Conservation (phyloP, 108 stramenopile genomes). For the Cyclotella atomus region DNA sequence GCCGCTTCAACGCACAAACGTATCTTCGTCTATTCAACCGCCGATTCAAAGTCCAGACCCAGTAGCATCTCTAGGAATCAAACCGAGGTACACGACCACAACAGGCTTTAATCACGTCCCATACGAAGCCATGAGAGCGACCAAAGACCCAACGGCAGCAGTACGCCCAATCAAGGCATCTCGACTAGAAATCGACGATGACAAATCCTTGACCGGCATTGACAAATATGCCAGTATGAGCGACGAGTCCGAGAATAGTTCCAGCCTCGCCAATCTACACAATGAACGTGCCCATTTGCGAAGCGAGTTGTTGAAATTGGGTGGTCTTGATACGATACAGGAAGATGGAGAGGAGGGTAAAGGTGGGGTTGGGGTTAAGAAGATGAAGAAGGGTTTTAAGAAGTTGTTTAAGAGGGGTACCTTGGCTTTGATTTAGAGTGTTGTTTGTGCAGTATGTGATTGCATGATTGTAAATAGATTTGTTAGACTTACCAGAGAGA, state of each 20-base stretch:
- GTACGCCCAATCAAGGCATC: background rate
- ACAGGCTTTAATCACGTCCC: constrained; percentile 17
- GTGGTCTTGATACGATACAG: constrained; percentile 24
- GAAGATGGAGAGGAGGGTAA: constrained; percentile 21
- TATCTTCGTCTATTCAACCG: background rate
- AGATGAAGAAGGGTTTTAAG: constrained; percentile 26
- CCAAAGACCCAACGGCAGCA: background rate
- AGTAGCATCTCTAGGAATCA: constrained; percentile 23
- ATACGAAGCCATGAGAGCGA: constrained; percentile 8
- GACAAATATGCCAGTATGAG: constrained; percentile 30
- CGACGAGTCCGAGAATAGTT: constrained; percentile 6
- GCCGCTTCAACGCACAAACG: background rate
- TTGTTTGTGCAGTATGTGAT: no score
- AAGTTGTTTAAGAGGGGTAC: constrained; percentile 26
- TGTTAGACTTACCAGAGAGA: no score
- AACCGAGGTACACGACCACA: constrained; percentile 14
- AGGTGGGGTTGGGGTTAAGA: constrained; percentile 6
- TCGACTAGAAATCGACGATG: background rate
- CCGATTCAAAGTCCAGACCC: background rate
- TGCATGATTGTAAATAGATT: background rate
- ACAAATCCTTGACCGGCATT: background rate
- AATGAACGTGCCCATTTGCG: background rate
- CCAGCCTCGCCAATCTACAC: background rate
- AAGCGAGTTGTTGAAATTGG: constrained; percentile 9
- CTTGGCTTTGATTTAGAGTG: background rate